phyloP scores from a whole-genome alignment of 805 yeast species.

The Yamadazyma phyllophila region DNA sequence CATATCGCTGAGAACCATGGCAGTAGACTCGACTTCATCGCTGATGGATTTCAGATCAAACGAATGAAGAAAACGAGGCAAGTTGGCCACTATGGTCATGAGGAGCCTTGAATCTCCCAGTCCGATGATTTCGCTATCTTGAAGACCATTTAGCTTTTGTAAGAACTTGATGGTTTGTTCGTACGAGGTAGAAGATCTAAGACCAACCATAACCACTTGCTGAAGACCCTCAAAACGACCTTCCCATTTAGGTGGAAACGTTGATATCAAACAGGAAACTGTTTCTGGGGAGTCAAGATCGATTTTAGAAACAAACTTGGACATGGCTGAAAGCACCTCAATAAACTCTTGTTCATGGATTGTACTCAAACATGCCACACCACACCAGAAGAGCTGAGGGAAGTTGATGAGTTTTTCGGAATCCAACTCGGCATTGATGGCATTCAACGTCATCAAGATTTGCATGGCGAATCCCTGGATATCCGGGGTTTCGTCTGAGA shows the following conservation, averaged over 20 bases:
- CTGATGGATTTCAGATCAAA: constrained; percentile 53
- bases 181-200: constrained; percentile 77
- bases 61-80: constrained; percentile 84
- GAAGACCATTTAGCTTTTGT: constrained; percentile 64
- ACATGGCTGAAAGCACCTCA: constrained; percentile 78
- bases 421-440: constrained; percentile 82
- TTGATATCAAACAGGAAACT: constrained; percentile 74
- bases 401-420: constrained; percentile 76
- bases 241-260: constrained; percentile 95
- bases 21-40: constrained; percentile 47
- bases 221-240: constrained; percentile 90
- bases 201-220: constrained; percentile 72
- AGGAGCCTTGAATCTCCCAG: constrained; percentile 66
- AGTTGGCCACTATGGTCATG: constrained; percentile 68
- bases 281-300: constrained; percentile 84
- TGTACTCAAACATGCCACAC: constrained; percentile 87
- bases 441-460: constrained; percentile 91
- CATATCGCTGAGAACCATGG: constrained; percentile 49
- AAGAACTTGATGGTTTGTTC: constrained; percentile 73
- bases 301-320: constrained; percentile 81
- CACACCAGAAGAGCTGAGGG: constrained; percentile 94
- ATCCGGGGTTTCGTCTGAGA: constrained; percentile 83
- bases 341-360: constrained; percentile 91
- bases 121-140: constrained; percentile 76
- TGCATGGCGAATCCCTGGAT: constrained; percentile 98